Evolutionary conservation across 2,329 filamentous ascomycete species (phyloP).

Genomic region (Monosporascus sp.): DNA sequence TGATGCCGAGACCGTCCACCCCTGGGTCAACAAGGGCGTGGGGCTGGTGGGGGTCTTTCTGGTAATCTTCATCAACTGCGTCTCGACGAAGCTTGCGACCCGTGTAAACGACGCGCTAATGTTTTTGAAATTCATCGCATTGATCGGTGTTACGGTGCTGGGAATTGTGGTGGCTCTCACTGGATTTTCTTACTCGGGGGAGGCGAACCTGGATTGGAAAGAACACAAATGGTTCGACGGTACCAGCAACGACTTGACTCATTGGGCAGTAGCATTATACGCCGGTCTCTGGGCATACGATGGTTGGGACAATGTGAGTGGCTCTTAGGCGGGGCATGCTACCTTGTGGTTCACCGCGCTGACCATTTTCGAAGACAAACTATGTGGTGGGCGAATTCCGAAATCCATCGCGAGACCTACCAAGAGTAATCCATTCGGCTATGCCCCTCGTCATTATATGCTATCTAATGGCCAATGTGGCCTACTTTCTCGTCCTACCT

Average conservation of each 20-base stretch:
- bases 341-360: slow-evolving; percentile 15
- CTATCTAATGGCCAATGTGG: slow-evolving; percentile 85
- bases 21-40: slow-evolving; percentile 87
- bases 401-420: slow-evolving; percentile 83
- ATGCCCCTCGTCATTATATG: slow-evolving; percentile 89
- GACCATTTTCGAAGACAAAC: slow-evolving; percentile 62
- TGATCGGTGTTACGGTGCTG: slow-evolving; percentile 79
- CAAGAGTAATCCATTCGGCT: slow-evolving; percentile 90
- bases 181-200: slow-evolving; percentile 71
- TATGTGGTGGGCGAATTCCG: slow-evolving; percentile 97
- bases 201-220: slow-evolving; percentile 82
- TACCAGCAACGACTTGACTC: slow-evolving; percentile 72
- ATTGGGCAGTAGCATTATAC: slow-evolving; percentile 92
- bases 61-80: slow-evolving; percentile 82
- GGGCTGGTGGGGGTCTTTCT: slow-evolving; percentile 69
- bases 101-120: slow-evolving; percentile 88
- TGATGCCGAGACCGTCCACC: slow-evolving; percentile 73
- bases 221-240: slow-evolving; percentile 81
- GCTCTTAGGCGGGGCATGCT: not conserved
- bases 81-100: slow-evolving; percentile 85
- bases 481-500: slow-evolving; percentile 92
- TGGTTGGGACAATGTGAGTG: slow-evolving; percentile 92
- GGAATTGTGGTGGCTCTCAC: slow-evolving; percentile 87
- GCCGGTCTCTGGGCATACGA: slow-evolving; percentile 97
- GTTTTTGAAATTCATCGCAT: slow-evolving; percentile 91